A percentile compares a stretch with the other conserved stretches of the same genome.
Evolutionary conservation across 2,329 filamentous ascomycete genomes (phyloP).

Genomic region (Lecanosticta acicola): DNA sequence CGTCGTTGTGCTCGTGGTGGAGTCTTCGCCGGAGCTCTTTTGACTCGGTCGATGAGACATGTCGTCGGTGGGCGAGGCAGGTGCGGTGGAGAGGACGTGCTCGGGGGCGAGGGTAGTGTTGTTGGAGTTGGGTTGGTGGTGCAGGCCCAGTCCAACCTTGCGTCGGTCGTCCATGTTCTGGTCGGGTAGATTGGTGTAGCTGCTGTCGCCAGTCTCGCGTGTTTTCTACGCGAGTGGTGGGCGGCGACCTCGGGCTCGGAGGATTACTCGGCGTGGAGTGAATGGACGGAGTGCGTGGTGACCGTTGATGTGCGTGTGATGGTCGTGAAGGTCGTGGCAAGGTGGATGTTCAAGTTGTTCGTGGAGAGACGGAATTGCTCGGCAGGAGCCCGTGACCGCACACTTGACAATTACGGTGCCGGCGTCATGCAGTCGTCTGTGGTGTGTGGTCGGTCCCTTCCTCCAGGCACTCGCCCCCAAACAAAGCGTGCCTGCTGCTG

Average conservation of each 20-base stretch:
- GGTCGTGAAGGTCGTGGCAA: not conserved
- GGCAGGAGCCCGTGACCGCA: not conserved
- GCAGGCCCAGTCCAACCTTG: slow-evolving; percentile 12
- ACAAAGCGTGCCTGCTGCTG: not conserved
- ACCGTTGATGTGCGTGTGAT: not conserved
- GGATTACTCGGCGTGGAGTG: not conserved
- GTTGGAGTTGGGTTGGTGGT: slow-evolving; percentile 2
- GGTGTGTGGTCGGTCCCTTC: not conserved
- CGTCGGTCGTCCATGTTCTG: not conserved
- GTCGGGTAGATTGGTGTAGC: not conserved
- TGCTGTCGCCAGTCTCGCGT: not conserved
- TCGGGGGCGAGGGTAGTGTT: slow-evolving; percentile 10
- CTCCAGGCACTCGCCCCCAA: too few species aligned
- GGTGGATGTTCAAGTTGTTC: not conserved
- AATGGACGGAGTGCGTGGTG: too few species aligned
- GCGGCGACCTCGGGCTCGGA: not conserved
- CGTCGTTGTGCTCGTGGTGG: slow-evolving; percentile 14
- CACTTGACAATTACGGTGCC: not conserved
- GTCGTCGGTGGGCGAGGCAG: slow-evolving; percentile 29
- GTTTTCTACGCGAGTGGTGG: not conserved
- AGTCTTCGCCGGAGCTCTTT: slow-evolving; percentile 2
- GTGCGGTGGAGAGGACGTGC: slow-evolving; percentile 30
- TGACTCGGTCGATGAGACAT: slow-evolving; percentile 11
- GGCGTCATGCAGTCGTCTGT: not conserved
- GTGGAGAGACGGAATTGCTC: not conserved